phyloP scores from a whole-genome alignment of 352 stramenopile genomes.

The Globisporangium rhizosaccharum region DNA sequence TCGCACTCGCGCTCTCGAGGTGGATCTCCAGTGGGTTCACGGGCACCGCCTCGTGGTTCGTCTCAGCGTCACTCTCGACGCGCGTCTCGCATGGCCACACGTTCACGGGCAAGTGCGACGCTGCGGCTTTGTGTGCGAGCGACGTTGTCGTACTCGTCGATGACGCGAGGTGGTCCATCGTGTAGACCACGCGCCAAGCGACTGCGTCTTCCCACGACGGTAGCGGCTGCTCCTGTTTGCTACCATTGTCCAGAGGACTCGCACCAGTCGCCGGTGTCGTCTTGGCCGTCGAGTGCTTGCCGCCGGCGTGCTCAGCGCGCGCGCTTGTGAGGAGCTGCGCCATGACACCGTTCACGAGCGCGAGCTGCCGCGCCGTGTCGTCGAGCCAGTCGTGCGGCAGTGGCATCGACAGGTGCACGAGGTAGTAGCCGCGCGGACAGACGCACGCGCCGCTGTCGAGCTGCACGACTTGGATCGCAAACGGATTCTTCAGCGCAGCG shows the following conservation, averaged over 20 bases:
- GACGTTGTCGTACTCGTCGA: slow-evolving; percentile 8
- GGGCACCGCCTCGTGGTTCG: background rate
- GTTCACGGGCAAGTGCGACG: slow-evolving; percentile 32
- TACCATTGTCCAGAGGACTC: background rate
- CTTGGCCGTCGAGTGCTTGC: background rate
- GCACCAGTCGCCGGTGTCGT: background rate
- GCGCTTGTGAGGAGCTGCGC: slow-evolving; percentile 23
- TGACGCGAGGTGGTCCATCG: slow-evolving; percentile 43
- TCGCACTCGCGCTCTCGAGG: slow-evolving; percentile 49
- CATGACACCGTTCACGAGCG: slow-evolving; percentile 37
- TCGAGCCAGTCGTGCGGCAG: slow-evolving; percentile 35
- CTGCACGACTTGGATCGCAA: slow-evolving; percentile 68
- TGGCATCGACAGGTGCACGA: slow-evolving; percentile 64
- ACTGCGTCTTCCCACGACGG: slow-evolving; percentile 24
- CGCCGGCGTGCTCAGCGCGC: slow-evolving; percentile 1
- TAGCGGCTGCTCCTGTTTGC: slow-evolving; percentile 1
- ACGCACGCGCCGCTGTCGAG: slow-evolving; percentile 60
- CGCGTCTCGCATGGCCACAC: slow-evolving; percentile 45
- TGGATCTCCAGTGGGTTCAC: slow-evolving; percentile 51
- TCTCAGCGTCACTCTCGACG: slow-evolving; percentile 3
- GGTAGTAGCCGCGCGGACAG: slow-evolving; percentile 48
- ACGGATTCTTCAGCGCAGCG: slow-evolving; percentile 40
- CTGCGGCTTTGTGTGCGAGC: slow-evolving; percentile 8
- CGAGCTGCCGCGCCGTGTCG: slow-evolving; percentile 25
- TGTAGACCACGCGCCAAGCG: slow-evolving; percentile 54